Conservation (phyloP, 1,284 basidiomycete species). For the Abortiporus biennis region DNA sequence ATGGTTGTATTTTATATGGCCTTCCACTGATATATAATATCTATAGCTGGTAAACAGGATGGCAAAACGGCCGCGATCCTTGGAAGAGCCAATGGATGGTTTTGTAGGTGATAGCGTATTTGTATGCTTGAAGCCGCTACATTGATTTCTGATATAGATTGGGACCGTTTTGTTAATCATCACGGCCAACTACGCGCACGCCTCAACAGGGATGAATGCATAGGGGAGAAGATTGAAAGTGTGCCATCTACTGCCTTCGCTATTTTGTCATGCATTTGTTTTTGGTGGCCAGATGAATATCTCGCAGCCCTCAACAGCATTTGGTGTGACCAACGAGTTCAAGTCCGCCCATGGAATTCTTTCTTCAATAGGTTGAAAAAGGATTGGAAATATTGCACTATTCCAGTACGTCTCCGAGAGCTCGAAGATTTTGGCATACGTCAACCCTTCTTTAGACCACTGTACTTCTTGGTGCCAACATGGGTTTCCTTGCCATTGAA, state of each 20-base stretch:
- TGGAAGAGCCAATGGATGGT: conserved; percentile 3
- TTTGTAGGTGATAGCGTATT: conserved; percentile 6
- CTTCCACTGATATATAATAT: neutral
- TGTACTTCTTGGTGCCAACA: conserved; percentile 35
- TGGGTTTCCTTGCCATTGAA: conserved; percentile 32
- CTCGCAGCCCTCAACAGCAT: no score
- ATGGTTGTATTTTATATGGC: neutral
- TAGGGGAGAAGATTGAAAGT: conserved; percentile 4
- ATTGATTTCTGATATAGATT: conserved; percentile 5
- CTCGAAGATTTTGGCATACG: neutral
- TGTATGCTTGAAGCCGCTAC: neutral
- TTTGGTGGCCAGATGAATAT: conserved; percentile 17
- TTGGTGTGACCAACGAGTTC: no score
- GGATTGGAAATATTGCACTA: conserved; percentile 23
- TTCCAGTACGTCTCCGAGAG: conserved; percentile 16
- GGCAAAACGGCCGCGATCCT: neutral
- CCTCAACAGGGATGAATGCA: conserved; percentile 13
- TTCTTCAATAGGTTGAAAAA: conserved; percentile 17
- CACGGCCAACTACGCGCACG: conserved; percentile 19
- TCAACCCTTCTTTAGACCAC: conserved; percentile 24
- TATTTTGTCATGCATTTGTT: conserved; percentile 17
- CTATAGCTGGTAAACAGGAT: neutral
- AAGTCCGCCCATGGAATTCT: conserved; percentile 17
- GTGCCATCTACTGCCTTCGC: conserved; percentile 18
- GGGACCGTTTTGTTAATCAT: conserved; percentile 14